Evolutionary conservation across 495 filamentous ascomycete genomes (phyloP).

Genomic region (Trichoderma orchidacearum): DNA sequence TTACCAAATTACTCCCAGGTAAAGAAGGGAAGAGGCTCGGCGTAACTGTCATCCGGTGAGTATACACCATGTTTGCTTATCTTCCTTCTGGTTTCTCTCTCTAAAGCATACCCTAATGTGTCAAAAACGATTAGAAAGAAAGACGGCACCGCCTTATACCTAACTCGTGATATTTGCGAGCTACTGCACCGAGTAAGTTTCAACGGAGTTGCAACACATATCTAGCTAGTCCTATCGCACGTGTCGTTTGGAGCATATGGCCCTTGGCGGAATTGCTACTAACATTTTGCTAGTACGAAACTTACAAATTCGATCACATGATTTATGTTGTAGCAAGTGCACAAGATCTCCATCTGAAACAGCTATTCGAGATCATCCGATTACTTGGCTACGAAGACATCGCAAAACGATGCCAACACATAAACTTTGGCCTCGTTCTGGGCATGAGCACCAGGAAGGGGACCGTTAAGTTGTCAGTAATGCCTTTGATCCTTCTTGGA

Average conservation of each 20-base stretch:
- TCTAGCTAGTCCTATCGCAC: neutral
- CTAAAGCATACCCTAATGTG: slow-evolving; percentile 23
- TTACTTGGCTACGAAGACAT: slow-evolving; percentile 46
- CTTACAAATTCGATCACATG: slow-evolving; percentile 57
- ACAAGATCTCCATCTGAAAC: slow-evolving; percentile 48
- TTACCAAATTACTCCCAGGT: slow-evolving; percentile 56
- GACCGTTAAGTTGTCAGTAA: slow-evolving; percentile 23
- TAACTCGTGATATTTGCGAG: slow-evolving; percentile 53
- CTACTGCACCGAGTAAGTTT: slow-evolving; percentile 34
- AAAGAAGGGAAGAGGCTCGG: slow-evolving; percentile 43
- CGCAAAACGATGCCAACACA: slow-evolving; percentile 40
- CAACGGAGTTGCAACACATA: too few relatives aligned
- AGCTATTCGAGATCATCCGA: slow-evolving; percentile 51
- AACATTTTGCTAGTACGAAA: slow-evolving; percentile 18
- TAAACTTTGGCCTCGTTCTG: slow-evolving; percentile 49
- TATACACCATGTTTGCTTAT: neutral
- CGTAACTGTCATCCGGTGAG: slow-evolving; percentile 2
- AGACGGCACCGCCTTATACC: slow-evolving; percentile 50
- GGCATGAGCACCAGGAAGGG: slow-evolving; percentile 53
- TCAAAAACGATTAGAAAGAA: slow-evolving; percentile 31
- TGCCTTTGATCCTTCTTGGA: neutral
- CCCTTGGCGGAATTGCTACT: neutral
- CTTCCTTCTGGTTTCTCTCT: neutral
- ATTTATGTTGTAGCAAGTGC: slow-evolving; percentile 51
- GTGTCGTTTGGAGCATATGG: neutral